Evolutionary conservation across 129 eudicot species (phyloP).

Genomic region (Chrysanthemum seticuspe): DNA sequence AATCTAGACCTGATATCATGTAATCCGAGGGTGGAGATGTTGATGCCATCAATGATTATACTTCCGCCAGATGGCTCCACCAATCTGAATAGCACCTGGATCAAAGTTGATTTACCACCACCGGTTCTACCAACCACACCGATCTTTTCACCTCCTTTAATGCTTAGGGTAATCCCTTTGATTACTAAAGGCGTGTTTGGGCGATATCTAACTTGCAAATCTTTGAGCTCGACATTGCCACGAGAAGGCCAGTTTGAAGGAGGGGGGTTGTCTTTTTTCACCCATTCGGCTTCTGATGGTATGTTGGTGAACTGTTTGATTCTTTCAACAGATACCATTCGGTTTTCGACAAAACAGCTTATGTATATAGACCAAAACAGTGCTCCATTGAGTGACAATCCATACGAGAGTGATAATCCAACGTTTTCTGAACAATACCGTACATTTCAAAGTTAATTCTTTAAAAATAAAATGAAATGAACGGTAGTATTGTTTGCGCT

Average conservation of each 20-base stretch:
- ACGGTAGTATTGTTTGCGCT: not conserved
- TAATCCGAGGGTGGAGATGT: conserved; percentile 62
- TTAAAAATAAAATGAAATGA: not conserved
- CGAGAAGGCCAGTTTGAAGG: conserved; percentile 68
- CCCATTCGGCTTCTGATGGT: conserved; percentile 83
- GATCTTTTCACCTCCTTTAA: conserved; percentile 73
- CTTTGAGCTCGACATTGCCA: conserved; percentile 62
- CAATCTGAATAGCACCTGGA: conserved; percentile 77
- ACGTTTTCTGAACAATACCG: conserved; percentile 46
- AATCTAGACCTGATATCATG: conserved; percentile 87
- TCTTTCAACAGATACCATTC: conserved; percentile 89
- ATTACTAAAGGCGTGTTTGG: conserved; percentile 67
- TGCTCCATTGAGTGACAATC: conserved; percentile 61
- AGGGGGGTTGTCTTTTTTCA: conserved; percentile 48
- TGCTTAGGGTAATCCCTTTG: conserved; percentile 65
- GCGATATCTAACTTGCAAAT: conserved; percentile 80
- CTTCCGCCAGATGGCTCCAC: conserved; percentile 80
- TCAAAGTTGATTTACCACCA: conserved; percentile 81
- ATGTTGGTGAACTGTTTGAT: conserved; percentile 70
- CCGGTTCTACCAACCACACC: conserved; percentile 96
- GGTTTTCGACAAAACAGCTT: conserved; percentile 71
- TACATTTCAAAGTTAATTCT: conserved; percentile 9
- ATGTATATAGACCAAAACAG: conserved; percentile 49
- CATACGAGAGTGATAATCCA: conserved; percentile 81
- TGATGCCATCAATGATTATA: conserved; percentile 61